Base-by-base conservation (phyloP, 1,284 basidiomycete genomes). In the Trichosporon inkin region DNA sequence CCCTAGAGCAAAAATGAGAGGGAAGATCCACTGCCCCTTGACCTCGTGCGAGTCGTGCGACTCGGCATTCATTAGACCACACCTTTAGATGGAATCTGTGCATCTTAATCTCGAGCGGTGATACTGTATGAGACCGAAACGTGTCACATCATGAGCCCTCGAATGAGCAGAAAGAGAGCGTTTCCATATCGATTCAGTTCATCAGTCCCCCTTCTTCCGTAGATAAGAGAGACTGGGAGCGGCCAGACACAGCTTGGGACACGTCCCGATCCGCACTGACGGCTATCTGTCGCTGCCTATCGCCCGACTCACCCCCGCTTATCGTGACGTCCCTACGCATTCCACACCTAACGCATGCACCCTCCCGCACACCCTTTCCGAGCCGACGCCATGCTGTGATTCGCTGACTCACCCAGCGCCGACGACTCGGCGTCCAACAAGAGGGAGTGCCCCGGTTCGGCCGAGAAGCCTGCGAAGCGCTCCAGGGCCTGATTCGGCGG, bases 371-470 rank as follows among this genome's bases (percentile, higher is more conserved):
- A 8, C 24, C 51, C 32, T 24, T n/a, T 44, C 28, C 39, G 13
- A 54, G 52, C 28, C 44, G 6, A 28, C 14, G 14, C 10, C 44
- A 14, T n/a, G 22, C n/a, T 49, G n/a, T 49, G 44, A 49, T 49
- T 49, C 44, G 58, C 55, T 47, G 55, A 58, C 34, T 39, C 17
- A 36, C 57, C 32, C 34, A 54, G 57, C 47, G 57, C 34, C 55
- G 60, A 56, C 39, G 62, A 55, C 44, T 49, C 44, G 44, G 36
- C 51, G 17, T 36, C 55, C 57, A 51, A 35, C 56, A 65, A 65
- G 61, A 61, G 64, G 49, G 61, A 65, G 61, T 53, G 44, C 40
- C 57, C 60, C 49, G 63, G 49, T 24, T 65, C 64, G 61, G 61
- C 61, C 60, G 64, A 65, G 51, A 57, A 61, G 58, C 54, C 61